phyloP scores from a whole-genome alignment of 176 grass and related monocot species.

The Musa itinerans region DNA sequence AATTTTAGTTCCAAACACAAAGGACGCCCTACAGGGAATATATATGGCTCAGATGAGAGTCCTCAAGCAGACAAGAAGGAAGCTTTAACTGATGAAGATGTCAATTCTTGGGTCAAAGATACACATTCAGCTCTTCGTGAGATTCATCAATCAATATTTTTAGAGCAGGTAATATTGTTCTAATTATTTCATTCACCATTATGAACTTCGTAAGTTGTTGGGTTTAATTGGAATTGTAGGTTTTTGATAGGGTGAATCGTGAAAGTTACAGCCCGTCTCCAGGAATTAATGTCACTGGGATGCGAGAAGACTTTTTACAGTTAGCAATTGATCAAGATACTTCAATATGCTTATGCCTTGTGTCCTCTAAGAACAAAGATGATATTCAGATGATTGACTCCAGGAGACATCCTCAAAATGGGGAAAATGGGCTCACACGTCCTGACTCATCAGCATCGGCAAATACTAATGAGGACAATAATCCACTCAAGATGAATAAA shows the following conservation, averaged over 20 bases:
- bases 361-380: slow-evolving; percentile 32
- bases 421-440: slow-evolving; percentile 22
- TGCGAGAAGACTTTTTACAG: slow-evolving; percentile 83
- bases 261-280: slow-evolving; percentile 55
- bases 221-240: slow-evolving; percentile 29
- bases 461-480: slow-evolving; percentile 38
- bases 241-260: slow-evolving; percentile 80
- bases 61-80: slow-evolving; percentile 29
- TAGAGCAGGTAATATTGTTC: slow-evolving; percentile 47
- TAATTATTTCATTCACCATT: slow-evolving; percentile 17
- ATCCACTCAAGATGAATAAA: slow-evolving; percentile 17
- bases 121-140: slow-evolving; percentile 64
- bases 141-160: slow-evolving; percentile 75
- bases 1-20: slow-evolving; percentile 20
- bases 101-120: slow-evolving; percentile 44
- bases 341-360: slow-evolving; percentile 65
- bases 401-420: slow-evolving; percentile 24
- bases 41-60: slow-evolving; percentile 25
- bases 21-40: slow-evolving; percentile 32
- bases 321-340: slow-evolving; percentile 79
- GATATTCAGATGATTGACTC: slow-evolving; percentile 27
- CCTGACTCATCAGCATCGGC: slow-evolving; percentile 29
- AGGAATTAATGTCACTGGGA: slow-evolving; percentile 82
- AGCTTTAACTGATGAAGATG: slow-evolving; percentile 36
- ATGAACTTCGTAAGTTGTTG: slow-evolving; percentile 15